Conservation (phyloP, 2,329 filamentous ascomycete species). For the Fusarium pilosicola region DNA sequence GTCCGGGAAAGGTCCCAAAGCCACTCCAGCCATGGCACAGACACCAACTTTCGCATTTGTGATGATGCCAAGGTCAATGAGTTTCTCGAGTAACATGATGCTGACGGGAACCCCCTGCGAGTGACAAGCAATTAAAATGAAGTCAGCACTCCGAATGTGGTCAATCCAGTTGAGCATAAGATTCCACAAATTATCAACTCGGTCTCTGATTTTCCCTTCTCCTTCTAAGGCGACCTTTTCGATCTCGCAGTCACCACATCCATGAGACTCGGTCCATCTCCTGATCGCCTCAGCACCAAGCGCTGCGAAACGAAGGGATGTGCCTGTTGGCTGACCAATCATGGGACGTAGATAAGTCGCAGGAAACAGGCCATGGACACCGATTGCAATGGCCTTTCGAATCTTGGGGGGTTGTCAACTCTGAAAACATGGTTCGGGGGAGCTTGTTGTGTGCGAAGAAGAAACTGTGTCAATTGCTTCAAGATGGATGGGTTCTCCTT, state of each 20-base stretch:
- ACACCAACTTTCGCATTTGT: constrained; percentile 81
- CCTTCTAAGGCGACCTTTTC: constrained; percentile 95
- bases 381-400: constrained; percentile 89
- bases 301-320: constrained; percentile 91
- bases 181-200: constrained; percentile 94
- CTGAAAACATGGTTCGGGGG: constrained; percentile 78
- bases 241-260: constrained; percentile 80
- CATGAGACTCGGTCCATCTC: constrained; percentile 80
- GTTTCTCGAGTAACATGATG: constrained; percentile 89
- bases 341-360: constrained; percentile 87
- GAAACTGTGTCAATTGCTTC: constrained; percentile 70
- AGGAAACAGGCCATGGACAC: constrained; percentile 93
- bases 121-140: constrained; percentile 92
- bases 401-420: constrained; percentile 76
- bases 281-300: constrained; percentile 86
- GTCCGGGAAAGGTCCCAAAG: constrained; percentile 90
- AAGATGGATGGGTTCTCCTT: constrained; percentile 76
- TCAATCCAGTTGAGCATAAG: constrained; percentile 95
- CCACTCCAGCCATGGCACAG: constrained; percentile 91
- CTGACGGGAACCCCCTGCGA: constrained; percentile 95
- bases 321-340: constrained; percentile 93
- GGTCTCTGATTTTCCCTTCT: constrained; percentile 89
- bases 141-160: constrained; percentile 85
- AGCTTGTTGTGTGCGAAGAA: constrained; percentile 65
- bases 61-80: constrained; percentile 90